phyloP scores from a whole-genome alignment of 1,284 basidiomycete genomes.

The Veloboletus limbatus region DNA sequence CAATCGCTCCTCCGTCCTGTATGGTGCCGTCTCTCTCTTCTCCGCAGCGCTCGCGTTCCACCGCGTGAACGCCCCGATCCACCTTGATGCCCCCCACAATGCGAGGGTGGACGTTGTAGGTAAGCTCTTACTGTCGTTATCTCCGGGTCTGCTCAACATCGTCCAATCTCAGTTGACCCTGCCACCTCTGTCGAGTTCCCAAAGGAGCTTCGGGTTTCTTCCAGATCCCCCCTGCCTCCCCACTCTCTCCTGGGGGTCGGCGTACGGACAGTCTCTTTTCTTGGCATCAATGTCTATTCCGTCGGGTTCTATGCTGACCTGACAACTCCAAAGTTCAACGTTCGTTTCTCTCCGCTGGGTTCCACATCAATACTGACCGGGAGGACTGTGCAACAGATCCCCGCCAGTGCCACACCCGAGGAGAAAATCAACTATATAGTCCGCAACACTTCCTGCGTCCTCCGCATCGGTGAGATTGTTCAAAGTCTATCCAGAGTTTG shows the following conservation, averaged over 20 bases:
- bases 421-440: slow-evolving; percentile 71
- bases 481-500: not conserved
- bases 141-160: not conserved
- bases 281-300: slow-evolving; percentile 81
- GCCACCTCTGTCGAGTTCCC: slow-evolving; percentile 74
- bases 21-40: slow-evolving; percentile 36
- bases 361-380: not conserved
- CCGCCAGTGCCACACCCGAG: slow-evolving; percentile 50
- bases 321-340: slow-evolving; percentile 56
- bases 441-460: slow-evolving; percentile 65
- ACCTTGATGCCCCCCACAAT: slow-evolving; percentile 38
- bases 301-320: slow-evolving; percentile 85
- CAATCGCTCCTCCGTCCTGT: slow-evolving; percentile 25
- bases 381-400: slow-evolving; percentile 35
- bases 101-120: slow-evolving; percentile 23
- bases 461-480: slow-evolving; percentile 61
- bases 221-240: slow-evolving; percentile 55
- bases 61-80: slow-evolving; percentile 24
- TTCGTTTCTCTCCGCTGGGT: slow-evolving; percentile 26
- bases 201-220: slow-evolving; percentile 55
- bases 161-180: slow-evolving; percentile 48
- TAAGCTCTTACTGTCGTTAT: slow-evolving; percentile 2
- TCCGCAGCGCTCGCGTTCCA: slow-evolving; percentile 32
- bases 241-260: slow-evolving; percentile 78
- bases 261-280: slow-evolving; percentile 81